A percentile compares a stretch with the other conserved stretches of the same genome.
Evolutionary conservation across 2,329 filamentous ascomycete genomes (phyloP).

Genomic region (Exophiala phaeomuriformis): DNA sequence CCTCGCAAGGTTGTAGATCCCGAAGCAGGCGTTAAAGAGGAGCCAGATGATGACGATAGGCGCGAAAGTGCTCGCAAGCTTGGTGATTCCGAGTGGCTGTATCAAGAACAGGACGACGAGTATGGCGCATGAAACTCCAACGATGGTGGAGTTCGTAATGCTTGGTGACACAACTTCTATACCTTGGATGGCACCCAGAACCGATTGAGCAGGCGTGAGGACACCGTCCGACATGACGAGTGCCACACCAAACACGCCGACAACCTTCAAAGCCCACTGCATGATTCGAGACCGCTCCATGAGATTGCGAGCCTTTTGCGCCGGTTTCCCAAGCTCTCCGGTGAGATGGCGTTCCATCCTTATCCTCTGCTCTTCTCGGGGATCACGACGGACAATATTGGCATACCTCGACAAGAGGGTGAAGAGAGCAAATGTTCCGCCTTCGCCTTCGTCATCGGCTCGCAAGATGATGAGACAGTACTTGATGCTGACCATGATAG

Average conservation of each 20-base stretch:
- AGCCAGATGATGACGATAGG: slow-evolving; percentile 53
- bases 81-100: slow-evolving; percentile 50
- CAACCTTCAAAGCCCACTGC: slow-evolving; percentile 43
- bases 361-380: slow-evolving; percentile 41
- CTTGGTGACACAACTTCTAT: slow-evolving; percentile 43
- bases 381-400: slow-evolving; percentile 49
- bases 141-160: slow-evolving; percentile 42
- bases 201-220: slow-evolving; percentile 51
- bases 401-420: slow-evolving; percentile 47
- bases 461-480: slow-evolving; percentile 48
- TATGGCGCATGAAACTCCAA: slow-evolving; percentile 48
- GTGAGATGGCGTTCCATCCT: slow-evolving; percentile 43
- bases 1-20: slow-evolving; percentile 45
- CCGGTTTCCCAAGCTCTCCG: slow-evolving; percentile 40
- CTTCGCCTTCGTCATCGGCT: slow-evolving; percentile 53
- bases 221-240: slow-evolving; percentile 52
- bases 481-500: slow-evolving; percentile 52
- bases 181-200: slow-evolving; percentile 51
- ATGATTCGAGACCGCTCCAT: slow-evolving; percentile 44
- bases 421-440: slow-evolving; percentile 50
- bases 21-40: slow-evolving; percentile 45
- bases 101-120: slow-evolving; percentile 48
- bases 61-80: slow-evolving; percentile 44
- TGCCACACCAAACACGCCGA: slow-evolving; percentile 48
- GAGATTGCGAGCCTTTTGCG: slow-evolving; percentile 38